phyloP scores from a whole-genome alignment of 805 yeast genomes.

The Wickerhamiella galacta region DNA sequence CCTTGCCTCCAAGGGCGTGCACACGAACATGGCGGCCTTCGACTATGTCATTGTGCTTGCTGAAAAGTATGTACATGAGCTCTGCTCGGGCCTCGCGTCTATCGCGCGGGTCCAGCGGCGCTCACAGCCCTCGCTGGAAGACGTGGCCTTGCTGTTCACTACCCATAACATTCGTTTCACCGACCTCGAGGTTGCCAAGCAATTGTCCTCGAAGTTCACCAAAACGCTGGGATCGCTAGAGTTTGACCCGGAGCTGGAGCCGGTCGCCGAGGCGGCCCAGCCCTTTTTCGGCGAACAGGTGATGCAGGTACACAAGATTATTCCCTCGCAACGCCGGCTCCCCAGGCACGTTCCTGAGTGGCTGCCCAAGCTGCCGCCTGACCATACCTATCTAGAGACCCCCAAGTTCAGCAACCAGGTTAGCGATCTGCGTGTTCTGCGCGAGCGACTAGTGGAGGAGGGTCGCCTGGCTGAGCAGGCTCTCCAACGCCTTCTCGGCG shows the following conservation, averaged over 20 bases:
- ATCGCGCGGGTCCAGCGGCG: slow-evolving; percentile 22
- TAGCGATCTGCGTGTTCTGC: slow-evolving; percentile 52
- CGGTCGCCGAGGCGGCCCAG: slow-evolving; percentile 28
- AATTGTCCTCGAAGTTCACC: slow-evolving; percentile 11
- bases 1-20: slow-evolving; percentile 9
- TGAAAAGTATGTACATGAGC: slow-evolving; percentile 18
- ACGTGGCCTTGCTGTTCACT: slow-evolving; percentile 19
- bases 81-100: slow-evolving; percentile 16
- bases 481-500: slow-evolving; percentile 36
- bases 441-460: slow-evolving; percentile 62
- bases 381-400: slow-evolving; percentile 73
- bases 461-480: slow-evolving; percentile 70
- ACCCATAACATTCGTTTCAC: slow-evolving; percentile 17
- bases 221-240: slow-evolving; percentile 15
- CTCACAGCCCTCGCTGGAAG: slow-evolving; percentile 19
- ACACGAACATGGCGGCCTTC: slow-evolving; percentile 11
- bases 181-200: slow-evolving; percentile 19
- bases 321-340: neutral
- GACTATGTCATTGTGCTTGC: slow-evolving; percentile 20
- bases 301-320: slow-evolving; percentile 4
- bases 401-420: slow-evolving; percentile 46
- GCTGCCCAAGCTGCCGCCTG: slow-evolving; percentile 85
- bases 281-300: slow-evolving; percentile 32
- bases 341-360: slow-evolving; percentile 33
- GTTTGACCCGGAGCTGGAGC: slow-evolving; percentile 19